Conservation (phyloP, 73 alveolate genomes). For the Symbiodinium pilosum region DNA sequence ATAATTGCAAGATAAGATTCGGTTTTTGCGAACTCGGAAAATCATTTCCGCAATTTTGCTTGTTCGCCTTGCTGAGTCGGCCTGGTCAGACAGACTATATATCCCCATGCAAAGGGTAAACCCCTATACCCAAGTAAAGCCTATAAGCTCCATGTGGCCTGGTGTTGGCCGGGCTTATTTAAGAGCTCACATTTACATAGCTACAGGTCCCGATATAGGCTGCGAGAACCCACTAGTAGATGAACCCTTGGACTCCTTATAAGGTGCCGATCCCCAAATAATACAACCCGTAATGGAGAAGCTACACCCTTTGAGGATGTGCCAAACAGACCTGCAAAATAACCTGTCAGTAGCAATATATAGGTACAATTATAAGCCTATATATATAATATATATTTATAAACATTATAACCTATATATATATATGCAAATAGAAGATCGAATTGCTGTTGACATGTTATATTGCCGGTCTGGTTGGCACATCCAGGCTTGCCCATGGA, state of each 20-base stretch:
- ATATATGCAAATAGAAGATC: no score
- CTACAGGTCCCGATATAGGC: no score
- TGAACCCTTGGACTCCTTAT: no score
- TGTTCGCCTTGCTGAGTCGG: not conserved
- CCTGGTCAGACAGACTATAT: not conserved
- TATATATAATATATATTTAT: no score
- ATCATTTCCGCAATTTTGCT: not conserved
- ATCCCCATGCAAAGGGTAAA: not conserved
- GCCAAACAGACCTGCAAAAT: no score
- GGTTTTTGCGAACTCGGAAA: not conserved
- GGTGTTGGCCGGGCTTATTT: not conserved
- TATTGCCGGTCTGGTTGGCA: not conserved
- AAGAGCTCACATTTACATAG: not conserved
- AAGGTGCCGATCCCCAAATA: no score
- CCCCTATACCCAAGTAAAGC: not conserved
- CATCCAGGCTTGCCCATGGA: not conserved
- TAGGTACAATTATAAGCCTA: no score
- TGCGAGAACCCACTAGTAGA: not conserved
- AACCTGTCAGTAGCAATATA: no score
- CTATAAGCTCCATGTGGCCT: not conserved
- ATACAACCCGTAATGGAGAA: no score
- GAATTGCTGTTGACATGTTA: no score
- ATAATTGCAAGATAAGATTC: not conserved
- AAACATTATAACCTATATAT: no score
- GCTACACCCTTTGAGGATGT: no score